phyloP scores from a whole-genome alignment of 129 eudicot species.

The Logfia minima region DNA sequence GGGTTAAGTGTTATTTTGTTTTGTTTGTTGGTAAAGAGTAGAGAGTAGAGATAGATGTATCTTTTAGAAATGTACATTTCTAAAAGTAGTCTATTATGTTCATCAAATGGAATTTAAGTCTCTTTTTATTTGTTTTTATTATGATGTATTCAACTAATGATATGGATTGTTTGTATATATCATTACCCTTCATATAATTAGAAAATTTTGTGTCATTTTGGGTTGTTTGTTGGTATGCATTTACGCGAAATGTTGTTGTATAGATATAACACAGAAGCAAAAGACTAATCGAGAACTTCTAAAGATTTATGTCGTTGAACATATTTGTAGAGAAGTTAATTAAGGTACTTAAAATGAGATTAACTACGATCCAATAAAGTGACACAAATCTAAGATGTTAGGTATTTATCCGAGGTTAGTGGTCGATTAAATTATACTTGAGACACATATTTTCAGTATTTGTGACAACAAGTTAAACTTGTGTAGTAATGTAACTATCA shows the following conservation, averaged over 20 bases:
- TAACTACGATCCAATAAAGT: neutral
- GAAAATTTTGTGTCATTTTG: neutral
- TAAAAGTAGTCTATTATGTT: slow-evolving; percentile 6
- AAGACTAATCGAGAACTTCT: neutral
- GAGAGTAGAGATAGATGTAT: neutral
- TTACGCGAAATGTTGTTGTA: neutral
- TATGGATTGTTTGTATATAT: neutral
- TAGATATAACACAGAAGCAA: neutral
- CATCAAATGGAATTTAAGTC: neutral
- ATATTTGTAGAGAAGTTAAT: neutral
- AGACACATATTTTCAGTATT: neutral
- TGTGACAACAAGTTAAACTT: neutral
- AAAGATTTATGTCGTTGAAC: neutral
- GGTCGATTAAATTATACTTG: neutral
- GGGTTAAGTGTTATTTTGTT: neutral
- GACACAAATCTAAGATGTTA: neutral
- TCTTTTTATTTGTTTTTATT: neutral
- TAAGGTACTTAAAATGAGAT: neutral
- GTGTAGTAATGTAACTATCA: neutral
- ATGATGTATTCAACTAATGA: neutral
- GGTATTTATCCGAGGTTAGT: neutral
- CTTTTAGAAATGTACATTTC: slow-evolving; percentile 2
- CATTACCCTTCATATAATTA: neutral
- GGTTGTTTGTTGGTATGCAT: neutral
- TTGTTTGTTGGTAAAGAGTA: slow-evolving; percentile 2